Conservation (phyloP, 192 early-diverging fungal species). For the Lobulomyces angularis region DNA sequence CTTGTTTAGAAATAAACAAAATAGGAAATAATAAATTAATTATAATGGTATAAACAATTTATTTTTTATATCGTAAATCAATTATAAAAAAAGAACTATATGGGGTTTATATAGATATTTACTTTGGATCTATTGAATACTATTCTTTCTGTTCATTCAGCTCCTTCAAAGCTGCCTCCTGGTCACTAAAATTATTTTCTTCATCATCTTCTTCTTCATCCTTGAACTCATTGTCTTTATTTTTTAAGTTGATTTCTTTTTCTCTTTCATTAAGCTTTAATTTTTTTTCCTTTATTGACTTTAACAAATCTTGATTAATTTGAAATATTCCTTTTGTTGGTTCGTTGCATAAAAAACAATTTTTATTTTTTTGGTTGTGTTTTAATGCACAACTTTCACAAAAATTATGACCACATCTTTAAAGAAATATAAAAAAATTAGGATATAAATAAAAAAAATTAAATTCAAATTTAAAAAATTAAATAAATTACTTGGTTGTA, state of each 20-base stretch:
- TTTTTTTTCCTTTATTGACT: conserved; percentile 40
- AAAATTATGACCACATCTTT: conserved; percentile 87
- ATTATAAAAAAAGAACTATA: too few relatives aligned
- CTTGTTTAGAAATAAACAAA: too few relatives aligned
- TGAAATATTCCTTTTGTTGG: conserved; percentile 78
- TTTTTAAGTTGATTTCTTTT: conserved; percentile 29
- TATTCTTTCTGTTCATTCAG: too few relatives aligned
- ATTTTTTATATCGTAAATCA: too few relatives aligned
- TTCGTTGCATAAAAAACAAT: conserved; percentile 81
- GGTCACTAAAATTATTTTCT: conserved; percentile 5
- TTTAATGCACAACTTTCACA: conserved; percentile 87
- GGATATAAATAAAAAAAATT: conserved; percentile 2
- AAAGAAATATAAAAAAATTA: conserved; percentile 1
- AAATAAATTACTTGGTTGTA: conserved; percentile 58
- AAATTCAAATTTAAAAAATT: neutral
- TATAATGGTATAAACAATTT: too few relatives aligned
- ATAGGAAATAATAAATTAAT: too few relatives aligned
- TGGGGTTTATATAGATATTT: too few relatives aligned
- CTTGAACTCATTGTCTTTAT: conserved; percentile 15
- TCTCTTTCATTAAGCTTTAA: conserved; percentile 32
- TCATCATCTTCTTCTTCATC: conserved; percentile 16
- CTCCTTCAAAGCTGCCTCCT: too few relatives aligned
- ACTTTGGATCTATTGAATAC: too few relatives aligned
- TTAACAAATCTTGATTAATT: conserved; percentile 59
- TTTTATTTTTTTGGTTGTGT: conserved; percentile 66